These are phyloP conservation scores for Cokeromyces recurvatus DNA, from an alignment of 371 early-diverging fungal genomes.

Conservation along the genomic window DNA sequence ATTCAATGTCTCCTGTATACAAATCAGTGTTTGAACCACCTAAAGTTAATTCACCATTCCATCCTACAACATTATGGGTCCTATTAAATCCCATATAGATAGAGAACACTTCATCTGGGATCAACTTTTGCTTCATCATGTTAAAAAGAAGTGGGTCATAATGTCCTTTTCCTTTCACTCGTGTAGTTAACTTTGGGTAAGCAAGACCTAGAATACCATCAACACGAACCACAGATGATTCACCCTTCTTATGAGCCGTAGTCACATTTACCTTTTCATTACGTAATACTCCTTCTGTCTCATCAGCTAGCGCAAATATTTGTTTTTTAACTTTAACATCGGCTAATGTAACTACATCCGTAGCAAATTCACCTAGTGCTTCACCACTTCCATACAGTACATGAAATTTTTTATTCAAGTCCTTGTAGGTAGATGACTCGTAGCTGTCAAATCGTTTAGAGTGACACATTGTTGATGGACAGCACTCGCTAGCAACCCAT, in stretches of 20 bases:
- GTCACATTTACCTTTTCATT: too few species aligned
- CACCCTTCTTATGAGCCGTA: conserved; percentile 2
- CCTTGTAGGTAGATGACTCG: conserved; percentile 10
- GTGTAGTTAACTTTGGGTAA: conserved; percentile 18
- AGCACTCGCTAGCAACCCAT: conserved; percentile 12
- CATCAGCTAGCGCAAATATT: conserved; percentile 18
- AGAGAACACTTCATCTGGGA: conserved; percentile 25
- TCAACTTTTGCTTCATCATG: conserved; percentile 8
- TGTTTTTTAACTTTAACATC: conserved; percentile 19
- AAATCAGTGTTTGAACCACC: conserved; percentile 21
- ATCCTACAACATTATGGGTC: background rate
- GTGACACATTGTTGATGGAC: conserved; percentile 3
- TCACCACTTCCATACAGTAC: conserved; percentile 11
- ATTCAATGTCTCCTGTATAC: conserved; percentile 14
- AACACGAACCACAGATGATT: conserved; percentile 7
- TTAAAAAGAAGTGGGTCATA: conserved; percentile 22
- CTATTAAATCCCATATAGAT: conserved; percentile 14
- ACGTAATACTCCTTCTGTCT: conserved; percentile 9
- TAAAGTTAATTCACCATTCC: conserved; percentile 23
- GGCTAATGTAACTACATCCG: conserved; percentile 53
- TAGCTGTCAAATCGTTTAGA: conserved; percentile 1
- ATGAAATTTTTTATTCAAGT: conserved; percentile 1
- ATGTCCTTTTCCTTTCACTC: conserved; percentile 4
- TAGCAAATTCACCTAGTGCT: conserved; percentile 16
- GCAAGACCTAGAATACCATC: conserved; percentile 32